Evolutionary conservation across 352 stramenopile species (phyloP).

Genomic region (Globisporangium carolinianum): DNA sequence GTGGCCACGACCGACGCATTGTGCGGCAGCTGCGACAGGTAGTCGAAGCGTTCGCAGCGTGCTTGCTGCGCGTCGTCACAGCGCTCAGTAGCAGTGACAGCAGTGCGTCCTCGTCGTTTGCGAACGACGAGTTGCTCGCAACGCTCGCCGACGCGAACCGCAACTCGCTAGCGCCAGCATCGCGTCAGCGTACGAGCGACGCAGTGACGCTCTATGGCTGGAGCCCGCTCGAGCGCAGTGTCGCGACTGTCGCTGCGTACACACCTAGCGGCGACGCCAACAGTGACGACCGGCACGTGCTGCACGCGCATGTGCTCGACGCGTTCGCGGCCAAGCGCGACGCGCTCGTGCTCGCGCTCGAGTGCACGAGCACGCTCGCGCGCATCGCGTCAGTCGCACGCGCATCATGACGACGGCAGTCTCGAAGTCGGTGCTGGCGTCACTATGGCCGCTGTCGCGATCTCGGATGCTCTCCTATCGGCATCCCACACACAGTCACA

Average conservation of each 20-base stretch:
- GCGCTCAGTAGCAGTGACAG: constrained; percentile 10
- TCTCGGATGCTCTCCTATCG: too few relatives aligned
- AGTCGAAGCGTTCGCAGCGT: constrained; percentile 20
- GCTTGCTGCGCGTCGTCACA: constrained; percentile 16
- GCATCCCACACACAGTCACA: constrained; percentile 3
- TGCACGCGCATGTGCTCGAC: constrained; percentile 34
- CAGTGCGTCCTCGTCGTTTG: constrained; percentile 1
- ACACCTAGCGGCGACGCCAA: constrained; percentile 1
- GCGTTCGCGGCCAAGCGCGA: constrained; percentile 33
- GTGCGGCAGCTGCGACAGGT: constrained; percentile 27
- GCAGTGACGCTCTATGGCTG: constrained; percentile 30
- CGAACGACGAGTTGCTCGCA: constrained; percentile 14
- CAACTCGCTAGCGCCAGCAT: not conserved
- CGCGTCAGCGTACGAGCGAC: not conserved
- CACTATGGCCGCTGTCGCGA: too few relatives aligned
- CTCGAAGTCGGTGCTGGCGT: too few relatives aligned
- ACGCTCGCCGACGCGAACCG: constrained; percentile 23
- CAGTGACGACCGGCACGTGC: constrained; percentile 16
- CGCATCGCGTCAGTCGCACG: constrained; percentile 33
- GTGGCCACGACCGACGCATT: constrained; percentile 4
- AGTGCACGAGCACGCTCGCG: constrained; percentile 31
- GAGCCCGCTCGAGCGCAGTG: constrained; percentile 15
- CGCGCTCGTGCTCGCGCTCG: constrained; percentile 31
- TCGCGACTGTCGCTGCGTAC: constrained; percentile 20
- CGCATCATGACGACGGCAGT: constrained; percentile 9